Evolutionary conservation across 106 monocot genomes (phyloP), one percentile per base, ranked within the genome.

Genomic region (Allium fistulosum): DNA sequence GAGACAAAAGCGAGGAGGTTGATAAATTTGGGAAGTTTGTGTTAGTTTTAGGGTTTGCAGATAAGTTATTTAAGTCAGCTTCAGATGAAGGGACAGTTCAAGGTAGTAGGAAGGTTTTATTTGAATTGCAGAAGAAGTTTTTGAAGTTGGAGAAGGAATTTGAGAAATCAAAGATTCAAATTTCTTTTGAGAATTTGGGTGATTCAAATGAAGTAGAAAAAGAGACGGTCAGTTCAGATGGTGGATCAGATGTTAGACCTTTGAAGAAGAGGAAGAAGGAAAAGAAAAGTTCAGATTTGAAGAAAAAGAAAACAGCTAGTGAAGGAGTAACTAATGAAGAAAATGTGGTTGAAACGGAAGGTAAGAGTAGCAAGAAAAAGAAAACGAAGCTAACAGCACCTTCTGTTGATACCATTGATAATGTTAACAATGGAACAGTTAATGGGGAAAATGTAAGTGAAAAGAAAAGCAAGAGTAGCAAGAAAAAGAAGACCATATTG

Each of bases 101-200:
- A 70, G 81, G 73, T 2, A 92, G 85, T 59, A 78, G 92, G 72
- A 92, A 81, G 53, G 72, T 79, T 16, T 50, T 99, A 60, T 92
- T 89, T 72, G 71, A 57, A 10, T 73, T 92, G 78, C 81, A 80
- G 14, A 79, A 82, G 9, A 63, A 61, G 7, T 92, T 90, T 74
- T 66, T 87, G 50, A 99, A 87, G 66, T 77, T 99, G 47, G 89
- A 99, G 68, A 99, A 87, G 59, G 79, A 81, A 66, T 74, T 85
- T 17, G 86, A 89, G 71, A 81, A 79, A 22, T 87, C 87, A 4
- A 79, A 87, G 6, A n/a, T 92, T 27, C 58, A 80, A 7, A 68
- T 92, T 66, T 70, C 79, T 3, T 52, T 79, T 9, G 73, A 76
- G 58, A 2, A 71, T 49, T 52, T 64, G 28, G 73, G 78, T 53